Evolutionary conservation across 257 asterid species (phyloP).

Genomic region (Plectranthus barbatus): DNA sequence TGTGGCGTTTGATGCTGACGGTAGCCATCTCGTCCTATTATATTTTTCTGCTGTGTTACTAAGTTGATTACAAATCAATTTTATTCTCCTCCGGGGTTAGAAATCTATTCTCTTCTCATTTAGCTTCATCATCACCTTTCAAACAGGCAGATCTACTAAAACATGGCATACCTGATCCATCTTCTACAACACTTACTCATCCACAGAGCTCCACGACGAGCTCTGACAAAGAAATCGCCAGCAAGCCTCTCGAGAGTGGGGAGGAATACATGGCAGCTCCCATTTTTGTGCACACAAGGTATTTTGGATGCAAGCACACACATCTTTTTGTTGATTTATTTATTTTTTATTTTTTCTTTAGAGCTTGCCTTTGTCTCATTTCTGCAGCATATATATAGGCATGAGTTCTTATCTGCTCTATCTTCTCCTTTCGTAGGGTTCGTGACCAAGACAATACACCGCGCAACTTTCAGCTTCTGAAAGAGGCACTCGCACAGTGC

Average conservation of each 20-base stretch:
- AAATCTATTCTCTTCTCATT: no score
- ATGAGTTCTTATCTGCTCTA: neutral
- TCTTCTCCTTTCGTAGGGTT: constrained; percentile 31
- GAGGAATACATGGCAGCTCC: constrained; percentile 73
- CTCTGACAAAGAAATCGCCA: constrained; percentile 53
- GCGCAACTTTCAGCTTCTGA: constrained; percentile 29
- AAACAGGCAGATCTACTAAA: constrained; percentile 79
- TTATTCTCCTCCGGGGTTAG: neutral
- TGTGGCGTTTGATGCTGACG: constrained; percentile 92
- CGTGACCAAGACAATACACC: constrained; percentile 49
- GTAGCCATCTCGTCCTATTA: constrained; percentile 29
- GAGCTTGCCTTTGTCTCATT: neutral
- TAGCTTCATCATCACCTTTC: neutral
- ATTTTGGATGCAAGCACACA: constrained; percentile 5
- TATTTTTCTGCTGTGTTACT: neutral
- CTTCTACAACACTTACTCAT: constrained; percentile 55
- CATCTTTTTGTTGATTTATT: neutral
- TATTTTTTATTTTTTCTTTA: no score
- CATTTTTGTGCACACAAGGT: constrained; percentile 82
- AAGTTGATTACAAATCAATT: neutral
- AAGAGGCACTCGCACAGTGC: constrained; percentile 44
- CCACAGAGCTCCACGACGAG: constrained; percentile 38
- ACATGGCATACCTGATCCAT: constrained; percentile 86
- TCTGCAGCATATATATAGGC: no score
- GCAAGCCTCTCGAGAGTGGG: constrained; percentile 38